phyloP scores from a whole-genome alignment of 1,139 yeast genomes.

The Hyphopichia fennica region DNA sequence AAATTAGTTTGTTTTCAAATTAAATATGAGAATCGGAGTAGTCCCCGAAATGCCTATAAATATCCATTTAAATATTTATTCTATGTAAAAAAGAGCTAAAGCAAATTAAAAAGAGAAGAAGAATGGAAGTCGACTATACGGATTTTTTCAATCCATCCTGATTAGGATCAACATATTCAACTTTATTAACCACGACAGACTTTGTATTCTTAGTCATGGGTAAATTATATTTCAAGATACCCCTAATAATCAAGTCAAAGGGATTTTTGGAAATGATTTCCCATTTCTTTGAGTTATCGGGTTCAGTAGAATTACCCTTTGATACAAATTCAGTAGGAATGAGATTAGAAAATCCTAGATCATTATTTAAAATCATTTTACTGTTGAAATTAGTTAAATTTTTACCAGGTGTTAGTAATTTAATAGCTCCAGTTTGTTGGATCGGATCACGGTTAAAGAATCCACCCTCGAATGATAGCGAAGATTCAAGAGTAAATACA shows the following conservation, averaged over 20 bases:
- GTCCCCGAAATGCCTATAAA: neutral
- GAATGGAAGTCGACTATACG: neutral
- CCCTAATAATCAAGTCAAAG: constrained; percentile 82
- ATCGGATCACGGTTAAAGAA: constrained; percentile 62
- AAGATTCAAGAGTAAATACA: constrained; percentile 64
- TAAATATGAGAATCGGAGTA: neutral
- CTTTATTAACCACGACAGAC: constrained; percentile 63
- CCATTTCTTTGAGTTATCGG: constrained; percentile 66
- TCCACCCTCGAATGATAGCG: constrained; percentile 76
- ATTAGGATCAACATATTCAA: constrained; percentile 59
- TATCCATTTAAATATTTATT: neutral
- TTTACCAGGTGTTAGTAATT: constrained; percentile 72
- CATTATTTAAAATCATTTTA: neutral
- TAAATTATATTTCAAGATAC: constrained; percentile 73
- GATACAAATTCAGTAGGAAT: neutral
- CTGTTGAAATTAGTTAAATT: constrained; percentile 43
- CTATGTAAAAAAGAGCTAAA: neutral
- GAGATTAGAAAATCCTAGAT: neutral
- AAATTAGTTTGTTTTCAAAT: neutral
- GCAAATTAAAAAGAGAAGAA: neutral
- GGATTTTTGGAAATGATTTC: constrained; percentile 73
- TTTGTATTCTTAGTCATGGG: constrained; percentile 60
- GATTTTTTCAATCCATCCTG: constrained; percentile 3
- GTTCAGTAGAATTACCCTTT: constrained; percentile 16
- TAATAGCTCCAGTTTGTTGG: constrained; percentile 65